Conservation (phyloP, 2,329 filamentous ascomycete genomes). For the Fusarium concolor region DNA sequence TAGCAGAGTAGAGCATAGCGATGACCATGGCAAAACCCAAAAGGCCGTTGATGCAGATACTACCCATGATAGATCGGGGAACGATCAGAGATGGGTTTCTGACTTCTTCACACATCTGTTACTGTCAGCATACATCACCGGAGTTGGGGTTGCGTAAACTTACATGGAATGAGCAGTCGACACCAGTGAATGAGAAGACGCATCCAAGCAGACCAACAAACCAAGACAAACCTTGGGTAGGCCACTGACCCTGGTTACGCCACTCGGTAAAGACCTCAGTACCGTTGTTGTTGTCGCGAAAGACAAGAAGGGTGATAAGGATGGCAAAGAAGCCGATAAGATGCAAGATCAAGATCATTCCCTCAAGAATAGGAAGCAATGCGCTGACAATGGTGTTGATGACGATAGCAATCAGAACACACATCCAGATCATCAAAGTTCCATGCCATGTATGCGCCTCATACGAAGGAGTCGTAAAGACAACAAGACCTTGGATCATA, state of each 20-base stretch:
- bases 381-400: slow-evolving; percentile 52
- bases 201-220: slow-evolving; percentile 41
- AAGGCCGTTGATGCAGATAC: slow-evolving; percentile 35
- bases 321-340: slow-evolving; percentile 60
- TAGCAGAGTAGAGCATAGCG: slow-evolving; percentile 42
- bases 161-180: slow-evolving; percentile 44
- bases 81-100: slow-evolving; percentile 38
- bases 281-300: slow-evolving; percentile 44
- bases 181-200: slow-evolving; percentile 42
- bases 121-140: not conserved
- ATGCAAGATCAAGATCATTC: slow-evolving; percentile 55
- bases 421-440: slow-evolving; percentile 51
- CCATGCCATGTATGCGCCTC: slow-evolving; percentile 44
- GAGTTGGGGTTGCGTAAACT: fast-evolving
- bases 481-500: slow-evolving; percentile 44
- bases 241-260: slow-evolving; percentile 39
- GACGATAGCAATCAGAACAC: slow-evolving; percentile 55
- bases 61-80: slow-evolving; percentile 41
- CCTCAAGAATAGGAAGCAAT: slow-evolving; percentile 54
- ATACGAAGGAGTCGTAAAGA: slow-evolving; percentile 35
- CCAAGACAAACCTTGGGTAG: slow-evolving; percentile 39
- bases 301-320: slow-evolving; percentile 50
- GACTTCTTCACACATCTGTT: slow-evolving; percentile 43
- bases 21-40: slow-evolving; percentile 42
- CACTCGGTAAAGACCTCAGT: slow-evolving; percentile 49